Evolutionary conservation across 495 filamentous ascomycete genomes (phyloP).

Genomic region (Penicillium coprophilum): DNA sequence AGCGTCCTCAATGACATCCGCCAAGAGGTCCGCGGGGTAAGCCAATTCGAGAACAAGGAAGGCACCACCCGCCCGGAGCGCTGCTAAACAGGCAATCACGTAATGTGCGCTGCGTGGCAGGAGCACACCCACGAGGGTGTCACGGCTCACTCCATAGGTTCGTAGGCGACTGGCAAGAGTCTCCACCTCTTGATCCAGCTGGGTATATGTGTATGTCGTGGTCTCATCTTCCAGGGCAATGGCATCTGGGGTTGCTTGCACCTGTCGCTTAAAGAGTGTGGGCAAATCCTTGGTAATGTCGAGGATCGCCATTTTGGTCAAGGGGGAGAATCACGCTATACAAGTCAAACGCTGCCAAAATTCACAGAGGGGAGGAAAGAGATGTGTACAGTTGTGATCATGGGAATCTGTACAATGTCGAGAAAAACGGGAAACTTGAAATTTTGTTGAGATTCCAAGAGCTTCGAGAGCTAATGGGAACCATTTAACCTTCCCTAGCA

Average conservation of each 20-base stretch:
- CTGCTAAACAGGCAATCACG: constrained; percentile 67
- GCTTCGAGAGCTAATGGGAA: not conserved
- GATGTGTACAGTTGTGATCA: not conserved
- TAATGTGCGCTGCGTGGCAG: constrained; percentile 67
- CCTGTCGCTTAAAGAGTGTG: constrained; percentile 59
- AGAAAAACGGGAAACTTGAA: not conserved
- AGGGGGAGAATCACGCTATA: not conserved
- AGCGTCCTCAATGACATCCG: constrained; percentile 67
- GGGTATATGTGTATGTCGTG: constrained; percentile 56
- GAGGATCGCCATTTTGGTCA: constrained; percentile 49
- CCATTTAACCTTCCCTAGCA: constrained; percentile 1
- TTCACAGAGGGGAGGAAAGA: not conserved
- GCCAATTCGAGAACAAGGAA: constrained; percentile 69
- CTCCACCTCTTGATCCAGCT: constrained; percentile 59
- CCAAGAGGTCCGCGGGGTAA: constrained; percentile 62
- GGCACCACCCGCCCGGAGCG: constrained; percentile 65
- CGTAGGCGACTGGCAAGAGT: constrained; percentile 55
- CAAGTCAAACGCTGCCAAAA: not conserved
- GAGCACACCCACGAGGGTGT: constrained; percentile 63
- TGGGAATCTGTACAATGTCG: not conserved
- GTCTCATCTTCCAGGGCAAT: constrained; percentile 61
- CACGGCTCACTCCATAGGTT: constrained; percentile 57
- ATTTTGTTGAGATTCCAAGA: constrained; percentile 8
- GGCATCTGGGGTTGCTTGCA: constrained; percentile 55
- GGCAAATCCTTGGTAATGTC: constrained; percentile 63